Percentiles rank a stretch among this genome's conserved stretches.
phyloP scores from a whole-genome alignment of 2,329 filamentous ascomycete species.

The Phialophora expanda region DNA sequence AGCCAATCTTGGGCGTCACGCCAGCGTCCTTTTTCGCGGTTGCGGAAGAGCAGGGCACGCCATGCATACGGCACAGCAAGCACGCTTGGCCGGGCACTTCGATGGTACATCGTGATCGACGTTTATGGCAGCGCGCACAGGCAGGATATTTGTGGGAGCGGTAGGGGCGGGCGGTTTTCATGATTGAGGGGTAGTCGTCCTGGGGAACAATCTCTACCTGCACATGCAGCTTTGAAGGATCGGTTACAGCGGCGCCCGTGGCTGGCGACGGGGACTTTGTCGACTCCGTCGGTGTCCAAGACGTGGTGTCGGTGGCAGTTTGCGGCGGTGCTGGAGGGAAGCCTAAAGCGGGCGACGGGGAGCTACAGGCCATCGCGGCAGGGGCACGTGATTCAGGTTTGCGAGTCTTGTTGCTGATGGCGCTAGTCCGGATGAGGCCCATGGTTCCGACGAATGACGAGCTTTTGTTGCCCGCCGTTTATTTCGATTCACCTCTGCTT shows the following conservation, averaged over 20 bases:
- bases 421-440: conserved; percentile 21
- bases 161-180: conserved; percentile 57
- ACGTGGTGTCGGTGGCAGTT: conserved; percentile 10
- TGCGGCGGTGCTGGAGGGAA: background rate
- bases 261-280: background rate
- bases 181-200: conserved; percentile 14
- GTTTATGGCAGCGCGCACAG: conserved; percentile 64
- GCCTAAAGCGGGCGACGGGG: background rate
- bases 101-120: conserved; percentile 67
- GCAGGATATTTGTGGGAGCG: conserved; percentile 66
- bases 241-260: background rate
- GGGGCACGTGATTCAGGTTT: conserved; percentile 5
- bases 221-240: conserved; percentile 1
- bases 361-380: background rate
- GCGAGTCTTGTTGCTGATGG: background rate
- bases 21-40: conserved; percentile 43
- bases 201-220: conserved; percentile 5
- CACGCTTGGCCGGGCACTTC: conserved; percentile 60
- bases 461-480: background rate
- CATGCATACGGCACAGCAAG: conserved; percentile 63
- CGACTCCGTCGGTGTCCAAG: conserved; percentile 1
- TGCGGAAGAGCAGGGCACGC: conserved; percentile 63
- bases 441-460: conserved; percentile 17
- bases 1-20: conserved; percentile 36
- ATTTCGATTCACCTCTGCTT: background rate